A percentile compares a stretch with the other conserved stretches of the same genome.
Conservation (phyloP, 1,139 yeast genomes). For the Magnusiomyces sp. region DNA sequence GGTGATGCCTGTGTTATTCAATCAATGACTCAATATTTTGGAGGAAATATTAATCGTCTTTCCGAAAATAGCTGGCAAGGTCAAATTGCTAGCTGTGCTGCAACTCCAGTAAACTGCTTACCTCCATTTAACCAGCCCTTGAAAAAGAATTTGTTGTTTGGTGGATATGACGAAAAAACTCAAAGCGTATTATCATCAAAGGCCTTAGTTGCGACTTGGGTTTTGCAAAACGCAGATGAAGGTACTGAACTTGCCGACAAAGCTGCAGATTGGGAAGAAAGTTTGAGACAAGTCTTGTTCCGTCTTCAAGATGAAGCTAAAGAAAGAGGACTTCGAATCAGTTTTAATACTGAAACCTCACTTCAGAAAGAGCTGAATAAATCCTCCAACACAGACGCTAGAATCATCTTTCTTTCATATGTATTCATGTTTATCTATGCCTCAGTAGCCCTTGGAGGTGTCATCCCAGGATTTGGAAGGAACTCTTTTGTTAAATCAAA, state of each 20-base stretch:
- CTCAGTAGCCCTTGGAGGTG: constrained; percentile 70
- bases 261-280: constrained; percentile 58
- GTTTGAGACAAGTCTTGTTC: constrained; percentile 48
- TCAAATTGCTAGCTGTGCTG: constrained; percentile 51
- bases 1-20: constrained; percentile 75
- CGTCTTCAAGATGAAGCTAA: constrained; percentile 38
- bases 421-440: constrained; percentile 86
- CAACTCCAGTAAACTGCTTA: constrained; percentile 79
- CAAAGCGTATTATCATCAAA: constrained; percentile 47
- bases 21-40: constrained; percentile 82
- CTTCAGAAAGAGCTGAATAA: constrained; percentile 75
- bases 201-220: constrained; percentile 69
- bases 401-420: constrained; percentile 66
- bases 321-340: constrained; percentile 46
- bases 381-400: constrained; percentile 71
- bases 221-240: constrained; percentile 43
- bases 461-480: constrained; percentile 28
- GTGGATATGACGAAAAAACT: constrained; percentile 36
- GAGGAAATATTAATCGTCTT: constrained; percentile 50
- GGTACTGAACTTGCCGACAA: constrained; percentile 35
- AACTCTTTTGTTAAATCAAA: constrained; percentile 49
- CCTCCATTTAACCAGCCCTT: constrained; percentile 90
- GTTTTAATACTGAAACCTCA: constrained; percentile 77
- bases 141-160: constrained; percentile 61
- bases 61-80: constrained; percentile 46